Percentiles rank a stretch among this genome's conserved stretches.
These are phyloP conservation scores for Aegilops speltoides DNA, from an alignment of 176 grass and related monocot species.

Conservation along the genomic window DNA sequence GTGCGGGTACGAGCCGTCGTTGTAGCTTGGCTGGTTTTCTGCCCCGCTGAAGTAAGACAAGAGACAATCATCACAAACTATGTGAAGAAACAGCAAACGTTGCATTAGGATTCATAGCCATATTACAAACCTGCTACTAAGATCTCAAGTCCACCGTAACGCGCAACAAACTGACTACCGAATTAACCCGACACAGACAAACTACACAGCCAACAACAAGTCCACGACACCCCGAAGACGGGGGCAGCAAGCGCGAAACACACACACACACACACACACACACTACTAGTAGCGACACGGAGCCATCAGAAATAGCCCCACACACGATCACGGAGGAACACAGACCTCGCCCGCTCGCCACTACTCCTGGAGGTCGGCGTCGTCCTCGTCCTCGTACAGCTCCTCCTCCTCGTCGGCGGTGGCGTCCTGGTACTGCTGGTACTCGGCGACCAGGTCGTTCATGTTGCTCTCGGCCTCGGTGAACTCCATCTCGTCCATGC, in stretches of 20 bases:
- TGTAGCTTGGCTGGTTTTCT: neutral
- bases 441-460: constrained; percentile 62
- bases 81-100: neutral
- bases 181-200: neutral
- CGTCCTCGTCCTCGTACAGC: constrained; percentile 50
- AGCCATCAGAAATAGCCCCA: neutral
- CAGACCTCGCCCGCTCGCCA: neutral
- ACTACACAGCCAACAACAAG: neutral
- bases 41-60: neutral
- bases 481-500: constrained; percentile 97
- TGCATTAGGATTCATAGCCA: neutral
- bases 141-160: neutral
- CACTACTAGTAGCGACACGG: neutral
- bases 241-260: neutral
- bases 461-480: constrained; percentile 87
- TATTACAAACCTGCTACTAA: neutral
- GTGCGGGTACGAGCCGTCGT: neutral
- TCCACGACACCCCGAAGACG: neutral
- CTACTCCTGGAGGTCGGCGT: constrained; percentile 8
- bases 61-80: neutral
- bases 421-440: constrained; percentile 64
- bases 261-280: neutral
- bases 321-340: neutral
- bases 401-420: constrained; percentile 56
- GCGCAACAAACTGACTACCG: neutral